Base-by-base conservation (phyloP, 2,329 filamentous ascomycete genomes). In the Coniochaeta sp. region DNA sequence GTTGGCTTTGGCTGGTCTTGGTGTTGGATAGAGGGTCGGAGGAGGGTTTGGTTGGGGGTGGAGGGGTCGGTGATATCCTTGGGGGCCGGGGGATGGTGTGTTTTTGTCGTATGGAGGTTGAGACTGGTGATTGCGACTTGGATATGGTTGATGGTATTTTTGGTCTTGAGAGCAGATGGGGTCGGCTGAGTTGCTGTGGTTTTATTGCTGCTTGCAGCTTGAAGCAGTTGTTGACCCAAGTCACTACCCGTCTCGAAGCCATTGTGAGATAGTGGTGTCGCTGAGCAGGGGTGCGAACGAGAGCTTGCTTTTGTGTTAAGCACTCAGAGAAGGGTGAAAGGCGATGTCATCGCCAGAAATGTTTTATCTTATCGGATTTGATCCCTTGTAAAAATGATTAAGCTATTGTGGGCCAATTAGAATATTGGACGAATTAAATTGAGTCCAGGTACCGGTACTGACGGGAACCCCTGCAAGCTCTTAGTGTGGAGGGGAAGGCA, bases 81-180 rank as follows among this genome's bases (percentile, higher is more conserved):
- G n/a, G 50, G 16, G 69, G 68, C 24, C 65, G 65, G 1, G 70
- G 70, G 50, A 72, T 71, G n/a, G 65, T 61, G 64, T 72, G 71
- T 28, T 68, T 65, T 55, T 64, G 62, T 60, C 69, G 65, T 60
- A 62, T 16, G 12, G 57, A 59, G 54, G 56, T 14, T 26, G 59
- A 59, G 32, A 61, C 22, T 19, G 57, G 40, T 10, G 50, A 17
- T 19, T 38, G 47, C 17, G 47, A 50, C 44, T 38, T 44, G 6
- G 5, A 61, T 57, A n/a, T 40, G 24, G 14, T 24, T 55, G 56
- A 47, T 56, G 36, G 55, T 24, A 52, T 5, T 14, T 44, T 36
- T 44, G 44, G 58, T 36, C 58, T 19, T 14, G 47, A 52, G 16
- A 52, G 5, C 3, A 52, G 16, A 3, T 14, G 42, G 17, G 47